A percentile compares a stretch with the other conserved stretches of the same genome.
Conservation (phyloP, 805 yeast species). For the Pichia heedii region DNA sequence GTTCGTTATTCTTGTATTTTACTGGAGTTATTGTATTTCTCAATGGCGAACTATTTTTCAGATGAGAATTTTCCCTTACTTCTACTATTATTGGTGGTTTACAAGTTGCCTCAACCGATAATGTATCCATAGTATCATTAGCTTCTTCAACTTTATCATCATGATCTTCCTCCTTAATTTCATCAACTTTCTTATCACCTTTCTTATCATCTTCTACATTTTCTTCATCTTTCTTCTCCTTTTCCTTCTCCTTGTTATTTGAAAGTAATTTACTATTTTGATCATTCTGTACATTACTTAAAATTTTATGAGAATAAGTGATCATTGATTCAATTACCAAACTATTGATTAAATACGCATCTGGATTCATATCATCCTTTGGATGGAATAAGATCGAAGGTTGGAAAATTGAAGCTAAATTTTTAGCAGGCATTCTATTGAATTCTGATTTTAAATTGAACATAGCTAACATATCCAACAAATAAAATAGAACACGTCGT, state of each 20-base stretch:
- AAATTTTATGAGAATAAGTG: constrained; percentile 69
- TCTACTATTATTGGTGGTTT: background rate
- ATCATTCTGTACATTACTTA: background rate
- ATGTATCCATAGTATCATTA: background rate
- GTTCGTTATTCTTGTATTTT: background rate
- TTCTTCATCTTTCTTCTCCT: too few relatives aligned
- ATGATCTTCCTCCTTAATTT: background rate
- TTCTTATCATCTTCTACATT: background rate
- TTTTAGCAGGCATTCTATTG: constrained; percentile 87
- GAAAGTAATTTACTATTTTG: too few relatives aligned
- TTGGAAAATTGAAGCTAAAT: constrained; percentile 92
- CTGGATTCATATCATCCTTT: constrained; percentile 84
- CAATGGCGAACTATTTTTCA: constrained; percentile 2
- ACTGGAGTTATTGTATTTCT: constrained; percentile 1
- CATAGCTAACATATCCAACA: constrained; percentile 76
- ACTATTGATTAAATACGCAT: constrained; percentile 81
- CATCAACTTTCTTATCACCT: background rate
- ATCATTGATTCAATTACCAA: constrained; percentile 82
- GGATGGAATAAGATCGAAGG: constrained; percentile 95
- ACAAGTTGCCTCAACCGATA: background rate
- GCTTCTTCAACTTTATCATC: too few relatives aligned
- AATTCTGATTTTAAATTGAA: constrained; percentile 70
- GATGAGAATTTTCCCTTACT: background rate
- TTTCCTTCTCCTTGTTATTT: background rate
- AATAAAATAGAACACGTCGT: constrained; percentile 74